Evolutionary conservation across 768 basidiomycete genomes (phyloP).

Genomic region (Leccinum barrowsii): DNA sequence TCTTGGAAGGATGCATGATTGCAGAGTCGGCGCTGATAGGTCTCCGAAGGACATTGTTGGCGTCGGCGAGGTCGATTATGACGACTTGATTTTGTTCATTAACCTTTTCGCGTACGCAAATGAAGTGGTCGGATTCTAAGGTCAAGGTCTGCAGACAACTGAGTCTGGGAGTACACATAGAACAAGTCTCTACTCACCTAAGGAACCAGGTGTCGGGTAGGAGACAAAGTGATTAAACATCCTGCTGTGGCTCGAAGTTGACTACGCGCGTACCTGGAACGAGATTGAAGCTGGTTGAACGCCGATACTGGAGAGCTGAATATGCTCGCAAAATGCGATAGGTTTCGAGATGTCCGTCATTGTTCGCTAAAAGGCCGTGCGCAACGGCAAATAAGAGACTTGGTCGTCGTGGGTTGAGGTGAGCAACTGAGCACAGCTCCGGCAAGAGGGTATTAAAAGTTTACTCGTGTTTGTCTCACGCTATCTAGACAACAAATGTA

Average conservation of each 20-base stretch:
- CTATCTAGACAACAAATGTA: slow-evolving; percentile 1
- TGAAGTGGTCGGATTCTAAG: slow-evolving; percentile 96
- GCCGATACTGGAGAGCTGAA: slow-evolving; percentile 93
- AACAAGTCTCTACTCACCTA: slow-evolving; percentile 18
- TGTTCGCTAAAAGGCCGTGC: slow-evolving; percentile 20
- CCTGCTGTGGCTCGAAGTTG: slow-evolving; percentile 18
- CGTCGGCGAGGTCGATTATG: slow-evolving; percentile 95
- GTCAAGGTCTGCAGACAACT: slow-evolving; percentile 69
- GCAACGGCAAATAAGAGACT: slow-evolving; percentile 11
- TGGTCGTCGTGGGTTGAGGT: slow-evolving; percentile 23
- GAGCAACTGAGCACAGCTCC: slow-evolving; percentile 4
- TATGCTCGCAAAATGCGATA: slow-evolving; percentile 85
- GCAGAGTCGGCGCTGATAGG: slow-evolving; percentile 99
- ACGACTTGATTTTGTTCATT: slow-evolving; percentile 97
- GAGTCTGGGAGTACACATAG: background rate
- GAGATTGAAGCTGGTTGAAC: slow-evolving; percentile 96
- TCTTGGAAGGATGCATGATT: slow-evolving; percentile 96
- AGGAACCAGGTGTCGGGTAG: background rate
- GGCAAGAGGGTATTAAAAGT: slow-evolving; percentile 22
- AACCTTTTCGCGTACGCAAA: slow-evolving; percentile 95
- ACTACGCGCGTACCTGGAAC: slow-evolving; percentile 73
- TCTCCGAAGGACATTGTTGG: slow-evolving; percentile 93
- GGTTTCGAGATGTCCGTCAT: slow-evolving; percentile 52
- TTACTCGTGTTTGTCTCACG: slow-evolving; percentile 32
- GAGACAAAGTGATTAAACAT: slow-evolving; percentile 15